These are phyloP conservation scores for Penicillium sp. DNA, from an alignment of 2,329 filamentous ascomycete genomes.

Conservation along the genomic window DNA sequence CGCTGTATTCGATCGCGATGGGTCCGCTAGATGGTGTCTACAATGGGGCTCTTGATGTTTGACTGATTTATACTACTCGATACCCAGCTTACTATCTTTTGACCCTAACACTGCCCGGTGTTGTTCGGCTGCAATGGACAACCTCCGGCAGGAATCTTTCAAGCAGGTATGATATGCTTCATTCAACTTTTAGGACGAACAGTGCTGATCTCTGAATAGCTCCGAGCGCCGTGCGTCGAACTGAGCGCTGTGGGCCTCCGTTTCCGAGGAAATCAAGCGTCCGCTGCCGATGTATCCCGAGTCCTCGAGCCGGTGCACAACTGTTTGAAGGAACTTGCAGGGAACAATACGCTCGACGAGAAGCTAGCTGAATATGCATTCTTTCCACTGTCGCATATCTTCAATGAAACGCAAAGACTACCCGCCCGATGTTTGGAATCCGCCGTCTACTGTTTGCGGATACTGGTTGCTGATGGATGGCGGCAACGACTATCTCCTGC, in stretches of 20 bases:
- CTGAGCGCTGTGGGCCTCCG: conserved; percentile 56
- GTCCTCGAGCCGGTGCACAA: conserved; percentile 48
- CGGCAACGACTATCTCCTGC: conserved; percentile 66
- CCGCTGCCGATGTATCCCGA: conserved; percentile 49
- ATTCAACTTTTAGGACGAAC: not conserved
- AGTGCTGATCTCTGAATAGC: conserved; percentile 35
- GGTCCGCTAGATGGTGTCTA: not conserved
- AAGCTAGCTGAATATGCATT: conserved; percentile 93
- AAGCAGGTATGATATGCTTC: conserved; percentile 34
- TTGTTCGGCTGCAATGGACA: conserved; percentile 33
- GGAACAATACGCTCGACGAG: conserved; percentile 60
- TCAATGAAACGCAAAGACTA: conserved; percentile 71
- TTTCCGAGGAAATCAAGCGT: conserved; percentile 49
- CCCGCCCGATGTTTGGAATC: conserved; percentile 70
- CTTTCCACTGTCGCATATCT: conserved; percentile 84
- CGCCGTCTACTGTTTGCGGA: conserved; percentile 70
- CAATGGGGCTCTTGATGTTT: not conserved
- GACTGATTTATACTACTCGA: not conserved
- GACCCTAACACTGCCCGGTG: not conserved
- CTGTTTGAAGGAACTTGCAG: conserved; percentile 42
- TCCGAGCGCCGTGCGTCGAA: conserved; percentile 60
- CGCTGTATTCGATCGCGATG: conserved; percentile 8
- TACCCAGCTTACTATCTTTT: not conserved
- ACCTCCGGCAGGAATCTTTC: conserved; percentile 43
- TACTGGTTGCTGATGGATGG: conserved; percentile 80